phyloP scores from a whole-genome alignment of 495 filamentous ascomycete genomes.

The Aspergillus incahuasiensis region DNA sequence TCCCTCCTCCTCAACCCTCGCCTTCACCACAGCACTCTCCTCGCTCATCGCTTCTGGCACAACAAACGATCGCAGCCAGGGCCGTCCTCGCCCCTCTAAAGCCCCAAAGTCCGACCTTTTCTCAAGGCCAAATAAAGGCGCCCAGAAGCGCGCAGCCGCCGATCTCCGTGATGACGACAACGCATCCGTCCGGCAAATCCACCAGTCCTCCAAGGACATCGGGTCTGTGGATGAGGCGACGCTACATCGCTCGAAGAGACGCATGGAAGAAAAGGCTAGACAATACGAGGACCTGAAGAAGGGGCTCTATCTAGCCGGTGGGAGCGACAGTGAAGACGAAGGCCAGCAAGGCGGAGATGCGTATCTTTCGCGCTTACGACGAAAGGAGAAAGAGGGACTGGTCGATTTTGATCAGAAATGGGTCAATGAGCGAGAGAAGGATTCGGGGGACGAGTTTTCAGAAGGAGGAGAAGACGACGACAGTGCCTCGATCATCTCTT shows the following conservation, averaged over 20 bases:
- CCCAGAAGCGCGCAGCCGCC: slow-evolving; percentile 56
- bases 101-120: slow-evolving; percentile 65
- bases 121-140: slow-evolving; percentile 62
- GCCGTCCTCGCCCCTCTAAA: slow-evolving; percentile 63
- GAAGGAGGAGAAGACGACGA: slow-evolving; percentile 36
- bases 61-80: slow-evolving; percentile 30
- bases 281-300: slow-evolving; percentile 81
- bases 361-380: slow-evolving; percentile 29
- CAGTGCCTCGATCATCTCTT: slow-evolving; percentile 66
- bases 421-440: slow-evolving; percentile 58
- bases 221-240: slow-evolving; percentile 42
- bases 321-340: slow-evolving; percentile 41
- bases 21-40: slow-evolving; percentile 73
- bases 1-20: slow-evolving; percentile 66
- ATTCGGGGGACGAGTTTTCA: slow-evolving; percentile 19
- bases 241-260: slow-evolving; percentile 60
- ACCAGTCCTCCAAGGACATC: slow-evolving; percentile 35
- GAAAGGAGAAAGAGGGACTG: slow-evolving; percentile 49
- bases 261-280: slow-evolving; percentile 81
- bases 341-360: slow-evolving; percentile 29
- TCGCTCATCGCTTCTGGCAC: slow-evolving; percentile 56
- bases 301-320: slow-evolving; percentile 48
- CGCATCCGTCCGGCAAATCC: slow-evolving; percentile 31
- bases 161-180: slow-evolving; percentile 41
- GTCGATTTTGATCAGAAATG: slow-evolving; percentile 96